Percentiles rank a stretch among this genome's conserved stretches.
Evolutionary conservation across 2,329 filamentous ascomycete species (phyloP).

Genomic region (Coniochaeta sp.): DNA sequence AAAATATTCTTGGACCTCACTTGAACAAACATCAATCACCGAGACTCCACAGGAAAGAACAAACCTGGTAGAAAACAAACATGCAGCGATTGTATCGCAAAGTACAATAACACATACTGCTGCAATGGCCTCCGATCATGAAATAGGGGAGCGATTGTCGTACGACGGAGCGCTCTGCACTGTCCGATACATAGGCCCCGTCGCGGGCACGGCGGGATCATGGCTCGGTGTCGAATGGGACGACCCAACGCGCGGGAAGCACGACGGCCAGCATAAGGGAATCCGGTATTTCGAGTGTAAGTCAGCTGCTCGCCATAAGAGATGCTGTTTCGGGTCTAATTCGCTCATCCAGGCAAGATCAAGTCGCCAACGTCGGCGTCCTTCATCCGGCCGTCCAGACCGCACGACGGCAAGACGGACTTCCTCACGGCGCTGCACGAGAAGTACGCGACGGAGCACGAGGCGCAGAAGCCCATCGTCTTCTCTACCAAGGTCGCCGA

Average conservation of each 20-base stretch:
- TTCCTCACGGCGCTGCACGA: slow-evolving; percentile 74
- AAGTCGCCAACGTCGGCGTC: slow-evolving; percentile 68
- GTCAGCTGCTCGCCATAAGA: slow-evolving; percentile 39
- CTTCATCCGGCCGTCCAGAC: slow-evolving; percentile 74
- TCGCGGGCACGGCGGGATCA: slow-evolving; percentile 66
- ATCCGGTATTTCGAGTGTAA: slow-evolving; percentile 77
- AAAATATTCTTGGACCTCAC: background rate
- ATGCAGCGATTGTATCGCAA: too few species aligned
- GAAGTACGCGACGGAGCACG: slow-evolving; percentile 62
- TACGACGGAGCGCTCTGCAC: slow-evolving; percentile 75
- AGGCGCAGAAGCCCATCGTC: slow-evolving; percentile 45
- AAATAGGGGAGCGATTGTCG: slow-evolving; percentile 69
- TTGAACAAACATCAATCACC: background rate
- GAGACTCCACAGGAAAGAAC: background rate
- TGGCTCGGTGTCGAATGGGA: slow-evolving; percentile 99
- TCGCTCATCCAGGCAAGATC: slow-evolving; percentile 44
- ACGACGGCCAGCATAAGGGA: slow-evolving; percentile 77
- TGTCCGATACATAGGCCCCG: slow-evolving; percentile 71
- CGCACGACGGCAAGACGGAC: slow-evolving; percentile 57
- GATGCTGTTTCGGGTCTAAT: background rate
- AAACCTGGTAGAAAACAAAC: too few species aligned
- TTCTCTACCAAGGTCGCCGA: slow-evolving; percentile 80
- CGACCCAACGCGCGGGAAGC: slow-evolving; percentile 77
- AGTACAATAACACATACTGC: too few species aligned
- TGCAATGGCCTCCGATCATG: slow-evolving; percentile 30